Conservation (phyloP, 352 stramenopile genomes). For the Phytophthora colocasiae region DNA sequence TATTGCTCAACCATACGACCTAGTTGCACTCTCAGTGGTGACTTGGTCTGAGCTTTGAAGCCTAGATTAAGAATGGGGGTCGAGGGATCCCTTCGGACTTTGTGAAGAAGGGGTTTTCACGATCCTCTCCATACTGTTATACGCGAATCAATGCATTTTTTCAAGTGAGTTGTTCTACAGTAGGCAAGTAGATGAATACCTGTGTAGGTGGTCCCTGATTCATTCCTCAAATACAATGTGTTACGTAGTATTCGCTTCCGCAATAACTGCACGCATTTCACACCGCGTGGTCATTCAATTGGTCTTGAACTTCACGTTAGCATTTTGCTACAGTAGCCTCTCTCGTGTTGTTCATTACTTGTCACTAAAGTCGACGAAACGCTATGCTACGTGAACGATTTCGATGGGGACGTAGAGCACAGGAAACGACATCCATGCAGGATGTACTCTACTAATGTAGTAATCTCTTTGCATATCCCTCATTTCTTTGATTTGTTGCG, state of each 20-base stretch:
- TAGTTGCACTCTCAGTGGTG: constrained; percentile 32
- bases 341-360: constrained; percentile 20
- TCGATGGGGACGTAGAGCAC: constrained; percentile 8
- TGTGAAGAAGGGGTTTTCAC: constrained; percentile 56
- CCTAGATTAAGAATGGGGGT: constrained; percentile 45
- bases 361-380: neutral
- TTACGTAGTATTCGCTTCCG: too few relatives aligned
- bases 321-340: too few relatives aligned
- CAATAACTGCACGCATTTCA: too few relatives aligned
- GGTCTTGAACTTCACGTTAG: too few relatives aligned
- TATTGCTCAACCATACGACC: constrained; percentile 32
- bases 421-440: neutral
- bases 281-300: neutral
- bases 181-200: neutral
- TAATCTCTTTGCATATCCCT: constrained; percentile 12
- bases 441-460: neutral
- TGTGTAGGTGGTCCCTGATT: too few relatives aligned
- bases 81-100: constrained; percentile 47
- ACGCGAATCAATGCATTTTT: constrained; percentile 23
- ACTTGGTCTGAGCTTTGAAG: constrained; percentile 39
- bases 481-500: constrained; percentile 28
- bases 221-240: too few relatives aligned
- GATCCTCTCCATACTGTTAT: constrained; percentile 44
- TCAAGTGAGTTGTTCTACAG: neutral
- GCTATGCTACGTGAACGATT: neutral